Evolutionary conservation across 768 basidiomycete species (phyloP).

Genomic region (Trametes maxima): DNA sequence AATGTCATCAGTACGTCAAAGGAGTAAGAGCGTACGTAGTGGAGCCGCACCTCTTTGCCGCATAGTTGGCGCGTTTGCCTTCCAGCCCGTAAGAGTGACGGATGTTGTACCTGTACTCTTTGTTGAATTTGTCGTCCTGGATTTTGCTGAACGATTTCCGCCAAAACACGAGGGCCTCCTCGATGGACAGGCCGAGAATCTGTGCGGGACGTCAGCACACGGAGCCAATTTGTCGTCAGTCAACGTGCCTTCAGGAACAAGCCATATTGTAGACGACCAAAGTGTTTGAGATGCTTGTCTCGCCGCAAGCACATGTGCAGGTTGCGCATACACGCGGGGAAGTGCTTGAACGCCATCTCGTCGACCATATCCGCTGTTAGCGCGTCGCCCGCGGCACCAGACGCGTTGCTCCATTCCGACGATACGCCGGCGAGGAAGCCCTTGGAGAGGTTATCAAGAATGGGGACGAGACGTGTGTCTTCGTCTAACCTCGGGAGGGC

Average conservation of each 20-base stretch:
- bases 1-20: slow-evolving; percentile 6
- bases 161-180: slow-evolving; percentile 95
- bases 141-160: slow-evolving; percentile 78
- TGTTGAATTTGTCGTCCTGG: slow-evolving; percentile 95
- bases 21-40: no score
- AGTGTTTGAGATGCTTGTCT: slow-evolving; percentile 90
- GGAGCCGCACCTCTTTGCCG: slow-evolving; percentile 75
- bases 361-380: slow-evolving; percentile 96
- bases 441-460: slow-evolving; percentile 89
- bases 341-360: slow-evolving; percentile 82
- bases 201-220: slow-evolving; percentile 34
- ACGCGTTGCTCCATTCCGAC: slow-evolving; percentile 72
- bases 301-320: slow-evolving; percentile 77
- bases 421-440: slow-evolving; percentile 92
- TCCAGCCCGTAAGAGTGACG: slow-evolving; percentile 94
- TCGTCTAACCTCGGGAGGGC: slow-evolving; percentile 91
- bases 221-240: background rate
- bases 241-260: slow-evolving; percentile 86
- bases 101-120: slow-evolving; percentile 97
- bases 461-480: slow-evolving; percentile 86
- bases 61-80: slow-evolving; percentile 92
- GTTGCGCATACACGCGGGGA: slow-evolving; percentile 94
- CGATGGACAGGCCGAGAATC: slow-evolving; percentile 91
- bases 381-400: slow-evolving; percentile 56
- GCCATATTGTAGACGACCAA: slow-evolving; percentile 87